Evolutionary conservation across 495 filamentous ascomycete species (phyloP).

Genomic region (Schizothecium vesticola): DNA sequence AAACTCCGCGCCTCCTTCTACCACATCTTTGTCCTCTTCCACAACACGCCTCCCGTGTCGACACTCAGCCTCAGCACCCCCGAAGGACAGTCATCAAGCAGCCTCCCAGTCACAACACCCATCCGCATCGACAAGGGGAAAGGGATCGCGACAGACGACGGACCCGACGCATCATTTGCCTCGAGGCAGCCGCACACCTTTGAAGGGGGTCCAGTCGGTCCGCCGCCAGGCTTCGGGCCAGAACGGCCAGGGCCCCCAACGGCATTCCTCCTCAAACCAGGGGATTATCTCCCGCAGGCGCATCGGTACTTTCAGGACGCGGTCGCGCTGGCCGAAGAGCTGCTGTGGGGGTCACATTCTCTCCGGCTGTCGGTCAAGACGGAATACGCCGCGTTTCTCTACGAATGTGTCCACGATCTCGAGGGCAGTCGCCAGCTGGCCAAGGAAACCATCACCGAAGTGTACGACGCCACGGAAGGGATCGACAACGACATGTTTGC

Average conservation of each 20-base stretch:
- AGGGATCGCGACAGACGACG: conserved; percentile 34
- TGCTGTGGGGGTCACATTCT: conserved; percentile 83
- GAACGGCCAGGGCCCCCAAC: conserved; percentile 49
- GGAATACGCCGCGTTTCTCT: conserved; percentile 90
- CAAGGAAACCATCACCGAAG: conserved; percentile 77
- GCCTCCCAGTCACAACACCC: conserved; percentile 21
- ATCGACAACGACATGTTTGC: conserved; percentile 89
- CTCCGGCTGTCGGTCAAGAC: conserved; percentile 86
- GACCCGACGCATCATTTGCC: conserved; percentile 19
- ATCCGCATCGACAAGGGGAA: conserved; percentile 41
- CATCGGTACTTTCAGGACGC: conserved; percentile 77
- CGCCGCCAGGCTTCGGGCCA: conserved; percentile 44
- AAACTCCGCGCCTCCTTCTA: conserved; percentile 93
- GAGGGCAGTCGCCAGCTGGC: conserved; percentile 69
- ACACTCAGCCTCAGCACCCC: conserved; percentile 31
- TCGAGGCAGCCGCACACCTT: conserved; percentile 38
- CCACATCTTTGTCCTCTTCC: conserved; percentile 94
- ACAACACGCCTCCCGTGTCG: conserved; percentile 59
- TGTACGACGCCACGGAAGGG: conserved; percentile 82
- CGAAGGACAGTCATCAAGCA: conserved; percentile 22
- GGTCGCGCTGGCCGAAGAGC: conserved; percentile 60
- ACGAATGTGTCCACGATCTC: conserved; percentile 84
- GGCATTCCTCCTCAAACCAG: conserved; percentile 68
- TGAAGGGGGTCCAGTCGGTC: conserved; percentile 48
- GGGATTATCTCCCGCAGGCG: conserved; percentile 79